phyloP scores from a whole-genome alignment of 371 early-diverging fungal species.

The Umbelopsis sp. region DNA sequence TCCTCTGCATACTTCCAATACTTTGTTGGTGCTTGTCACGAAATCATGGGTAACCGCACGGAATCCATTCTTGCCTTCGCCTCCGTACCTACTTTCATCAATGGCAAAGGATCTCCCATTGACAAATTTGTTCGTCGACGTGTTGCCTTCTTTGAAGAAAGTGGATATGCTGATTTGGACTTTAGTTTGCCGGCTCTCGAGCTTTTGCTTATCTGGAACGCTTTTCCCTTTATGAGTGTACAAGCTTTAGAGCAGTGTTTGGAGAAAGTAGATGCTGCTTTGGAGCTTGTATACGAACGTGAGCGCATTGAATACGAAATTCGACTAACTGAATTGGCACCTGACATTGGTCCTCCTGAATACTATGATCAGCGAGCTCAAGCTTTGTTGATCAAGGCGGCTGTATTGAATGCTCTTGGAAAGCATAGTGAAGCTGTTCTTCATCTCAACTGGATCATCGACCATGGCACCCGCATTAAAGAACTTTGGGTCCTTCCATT shows the following conservation, averaged over 20 bases:
- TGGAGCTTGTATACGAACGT: constrained; percentile 50
- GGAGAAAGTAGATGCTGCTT: constrained; percentile 41
- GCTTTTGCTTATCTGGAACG: constrained; percentile 61
- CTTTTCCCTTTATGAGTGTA: constrained; percentile 57
- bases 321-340: constrained; percentile 45
- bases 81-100: constrained; percentile 42
- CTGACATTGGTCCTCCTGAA: constrained; percentile 44
- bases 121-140: constrained; percentile 60
- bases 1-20: constrained; percentile 63
- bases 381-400: constrained; percentile 43
- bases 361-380: constrained; percentile 52
- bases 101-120: constrained; percentile 54
- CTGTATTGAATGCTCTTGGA: constrained; percentile 45
- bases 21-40: constrained; percentile 60
- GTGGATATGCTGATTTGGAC: constrained; percentile 62
- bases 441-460: constrained; percentile 64
- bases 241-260: constrained; percentile 45
- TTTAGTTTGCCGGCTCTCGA: constrained; percentile 60
- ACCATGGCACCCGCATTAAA: constrained; percentile 49
- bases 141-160: constrained; percentile 55
- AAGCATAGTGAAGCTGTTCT: constrained; percentile 45
- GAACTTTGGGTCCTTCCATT: constrained; percentile 69
- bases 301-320: constrained; percentile 52
- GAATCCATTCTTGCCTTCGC: constrained; percentile 57
- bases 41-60: constrained; percentile 52